Conservation (phyloP, 2,329 filamentous ascomycete genomes). For the Ustulina deusta region DNA sequence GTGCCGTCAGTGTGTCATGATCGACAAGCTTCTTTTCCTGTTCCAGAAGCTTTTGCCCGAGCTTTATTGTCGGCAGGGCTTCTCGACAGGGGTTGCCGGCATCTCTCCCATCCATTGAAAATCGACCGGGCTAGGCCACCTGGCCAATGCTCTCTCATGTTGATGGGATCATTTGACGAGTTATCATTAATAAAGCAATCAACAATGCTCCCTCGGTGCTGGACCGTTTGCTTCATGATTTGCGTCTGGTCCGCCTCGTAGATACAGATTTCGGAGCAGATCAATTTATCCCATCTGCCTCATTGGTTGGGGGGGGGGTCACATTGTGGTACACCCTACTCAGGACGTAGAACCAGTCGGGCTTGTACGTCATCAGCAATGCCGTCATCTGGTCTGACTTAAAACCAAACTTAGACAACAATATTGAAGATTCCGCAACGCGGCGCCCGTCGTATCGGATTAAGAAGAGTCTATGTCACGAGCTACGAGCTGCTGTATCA, state of each 20-base stretch:
- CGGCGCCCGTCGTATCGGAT: background rate
- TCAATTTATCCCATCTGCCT: background rate
- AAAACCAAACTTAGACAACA: slow-evolving; percentile 13
- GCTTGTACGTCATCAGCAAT: slow-evolving; percentile 20
- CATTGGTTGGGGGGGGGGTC: background rate
- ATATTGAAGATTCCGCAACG: background rate
- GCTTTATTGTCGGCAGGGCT: slow-evolving; percentile 15
- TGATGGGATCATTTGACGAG: background rate
- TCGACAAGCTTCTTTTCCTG: slow-evolving; percentile 39
- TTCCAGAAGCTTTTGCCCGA: slow-evolving; percentile 46
- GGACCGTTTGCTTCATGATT: slow-evolving; percentile 4
- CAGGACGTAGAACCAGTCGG: background rate
- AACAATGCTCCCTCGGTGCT: no score
- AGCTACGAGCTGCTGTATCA: background rate
- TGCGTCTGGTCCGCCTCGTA: background rate
- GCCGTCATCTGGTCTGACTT: slow-evolving; percentile 28
- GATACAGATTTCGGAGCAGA: background rate
- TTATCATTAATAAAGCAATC: no score
- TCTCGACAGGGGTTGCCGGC: slow-evolving; percentile 28
- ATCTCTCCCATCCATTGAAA: slow-evolving; percentile 11
- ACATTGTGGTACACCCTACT: background rate
- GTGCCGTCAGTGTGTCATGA: slow-evolving; percentile 35
- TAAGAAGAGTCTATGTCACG: background rate
- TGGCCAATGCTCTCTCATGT: slow-evolving; percentile 28
- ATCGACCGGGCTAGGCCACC: slow-evolving; percentile 33